A percentile compares a stretch with the other conserved stretches of the same genome.
phyloP scores from a whole-genome alignment of 257 asterid genomes.

The Linaria vulgaris region DNA sequence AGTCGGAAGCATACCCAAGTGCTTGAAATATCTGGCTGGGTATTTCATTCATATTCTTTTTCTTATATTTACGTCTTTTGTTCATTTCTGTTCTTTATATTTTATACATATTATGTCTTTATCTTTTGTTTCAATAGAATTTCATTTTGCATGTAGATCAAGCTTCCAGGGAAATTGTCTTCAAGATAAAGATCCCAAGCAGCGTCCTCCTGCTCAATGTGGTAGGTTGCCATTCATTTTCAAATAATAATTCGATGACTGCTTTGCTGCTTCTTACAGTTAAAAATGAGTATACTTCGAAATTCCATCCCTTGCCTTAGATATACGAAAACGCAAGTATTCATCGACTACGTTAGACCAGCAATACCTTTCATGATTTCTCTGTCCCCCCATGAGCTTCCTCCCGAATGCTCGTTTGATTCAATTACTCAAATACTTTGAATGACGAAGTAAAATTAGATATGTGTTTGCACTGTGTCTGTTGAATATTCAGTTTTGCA shows the following conservation, averaged over 20 bases:
- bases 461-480: not conserved
- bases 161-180: conserved; percentile 62
- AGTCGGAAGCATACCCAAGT: conserved; percentile 72
- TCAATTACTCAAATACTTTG: not conserved
- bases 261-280: not conserved
- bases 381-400: not conserved
- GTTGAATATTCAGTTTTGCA: conserved; percentile 6
- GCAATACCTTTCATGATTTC: not conserved
- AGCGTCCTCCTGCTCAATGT: conserved; percentile 50
- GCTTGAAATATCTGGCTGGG: conserved; percentile 75
- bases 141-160: conserved; percentile 34
- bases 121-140: conserved; percentile 7
- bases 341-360: not conserved
- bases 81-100: conserved; percentile 6
- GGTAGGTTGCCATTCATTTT: conserved; percentile 33
- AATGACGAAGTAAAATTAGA: not conserved
- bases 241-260: not conserved
- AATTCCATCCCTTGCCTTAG: conserved; percentile 2
- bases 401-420: not conserved
- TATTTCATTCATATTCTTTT: conserved; percentile 25
- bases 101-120: conserved; percentile 8
- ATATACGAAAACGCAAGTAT: not conserved
- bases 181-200: conserved; percentile 50
- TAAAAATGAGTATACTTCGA: conserved; percentile 1
- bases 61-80: not conserved